Evolutionary conservation across 257 asterid genomes (phyloP), one percentile per base, ranked within the genome.

Genomic region (Ilex aquifolium): DNA sequence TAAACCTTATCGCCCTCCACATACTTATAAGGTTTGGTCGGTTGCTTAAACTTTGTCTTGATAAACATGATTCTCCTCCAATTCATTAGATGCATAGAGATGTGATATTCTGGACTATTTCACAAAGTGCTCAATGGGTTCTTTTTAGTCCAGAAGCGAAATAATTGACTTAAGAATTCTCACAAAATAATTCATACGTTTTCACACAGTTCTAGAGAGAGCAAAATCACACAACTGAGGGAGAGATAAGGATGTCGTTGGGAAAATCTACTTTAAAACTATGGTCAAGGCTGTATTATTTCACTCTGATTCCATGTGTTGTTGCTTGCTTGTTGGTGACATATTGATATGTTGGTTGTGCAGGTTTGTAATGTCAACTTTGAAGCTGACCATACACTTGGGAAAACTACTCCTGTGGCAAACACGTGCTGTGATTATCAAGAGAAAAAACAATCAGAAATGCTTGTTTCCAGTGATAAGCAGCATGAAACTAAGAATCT

Each of bases 1-100:
- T 62, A 80, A 82, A 52, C 92, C 92, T 56, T 85, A 85, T 65
- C 83, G 75, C 21, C 88, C 92, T 56, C 91, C 92, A 8, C 85
- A 78, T 68, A 46, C 65, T 60, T 68, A 42, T 44, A 80, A 76
- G 75, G 92, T 85, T 68, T 60, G 70, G 53, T 62, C 60, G 62
- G 44, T 44, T 68, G 49, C 50, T 60, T 60, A 62, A 64, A 50
- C 57, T 59, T 69, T 44, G 64, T 44, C 32, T 32, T 31, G 11
- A 7, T 44, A 44, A 44, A 44, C 13, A 44, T 7, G 50, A 13
- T 44, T 44, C 11, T 44, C 9, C 11, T 44, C 50, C 9, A 7
- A 13, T 44, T 44, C 9, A 44, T 44, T 44, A 44, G 50, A 44
- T 44, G 9, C 11, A 44, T 7, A 7, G 11, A 7, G 1, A 0